Base-by-base conservation (phyloP, 345 rosid genomes). In the Cochlearia excelsa region DNA sequence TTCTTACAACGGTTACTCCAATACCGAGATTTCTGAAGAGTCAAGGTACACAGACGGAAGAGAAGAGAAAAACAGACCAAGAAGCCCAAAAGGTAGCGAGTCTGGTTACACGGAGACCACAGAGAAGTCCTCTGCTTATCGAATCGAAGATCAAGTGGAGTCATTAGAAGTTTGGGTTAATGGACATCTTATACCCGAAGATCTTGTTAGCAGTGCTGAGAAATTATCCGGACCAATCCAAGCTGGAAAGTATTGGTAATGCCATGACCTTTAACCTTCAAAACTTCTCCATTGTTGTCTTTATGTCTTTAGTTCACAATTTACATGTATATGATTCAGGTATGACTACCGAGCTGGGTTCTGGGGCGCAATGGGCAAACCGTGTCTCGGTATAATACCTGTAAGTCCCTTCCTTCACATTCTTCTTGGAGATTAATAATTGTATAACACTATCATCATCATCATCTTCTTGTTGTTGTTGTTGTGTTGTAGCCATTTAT, bases 321-420 rank as follows among this genome's bases (percentile, higher is more conserved):
- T 16, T 16, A 16, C 5, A 34, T 61, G 46, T 1, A 9, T 54
- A 27, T 50, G 10, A 39, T 63, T 60, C 23, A 88, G 96, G 96
- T 88, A 88, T 56, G 96, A 88, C 65, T 80, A 40, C 57, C 78
- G 74, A 62, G 90, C 85, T 56, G 94, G 96, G n/a, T 88, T 88
- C 54, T 88, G 96, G 96, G 94, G 96, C 44, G 81, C 78, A 10
- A 75, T 78, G 72, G 79, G 85, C 29, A 62, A 79, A n/a, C 86
- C 90, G 2, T 83, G 96, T 64, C 86, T 77, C 7, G 96, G 96
- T 68, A 88, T 88, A 41, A 73, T 88, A 60, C 84, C 86, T 28
- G 93, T 88, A 74, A 81, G 90, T 49, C 40, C 41, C 57, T 44
- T 10, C 60, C 7, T 46, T 51, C 54, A 2, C 1, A 23, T 11